Conservation (phyloP, 1,284 basidiomycete genomes). For the Polyporus tsugae region DNA sequence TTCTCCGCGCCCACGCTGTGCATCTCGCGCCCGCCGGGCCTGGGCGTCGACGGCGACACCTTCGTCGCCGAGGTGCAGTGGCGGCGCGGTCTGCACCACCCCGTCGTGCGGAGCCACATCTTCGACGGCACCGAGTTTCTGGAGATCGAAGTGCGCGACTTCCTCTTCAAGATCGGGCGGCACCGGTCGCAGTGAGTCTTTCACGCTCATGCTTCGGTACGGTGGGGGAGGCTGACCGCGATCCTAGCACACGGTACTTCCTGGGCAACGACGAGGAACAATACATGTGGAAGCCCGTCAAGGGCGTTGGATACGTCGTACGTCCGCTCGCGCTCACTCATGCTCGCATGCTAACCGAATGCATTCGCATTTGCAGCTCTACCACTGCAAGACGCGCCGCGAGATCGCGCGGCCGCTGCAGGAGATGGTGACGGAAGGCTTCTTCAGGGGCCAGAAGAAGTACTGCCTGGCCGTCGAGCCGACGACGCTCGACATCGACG, state of each 20-base stretch:
- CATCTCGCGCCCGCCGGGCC: constrained; percentile 46
- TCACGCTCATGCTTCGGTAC: background rate
- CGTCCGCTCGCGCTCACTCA: constrained; percentile 28
- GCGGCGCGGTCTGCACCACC: constrained; percentile 47
- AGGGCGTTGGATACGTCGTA: constrained; percentile 52
- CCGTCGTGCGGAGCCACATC: constrained; percentile 52
- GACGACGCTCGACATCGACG: constrained; percentile 53
- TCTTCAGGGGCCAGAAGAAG: constrained; percentile 56
- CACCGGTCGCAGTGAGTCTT: constrained; percentile 54
- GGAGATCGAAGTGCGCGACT: constrained; percentile 49
- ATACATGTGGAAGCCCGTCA: constrained; percentile 58
- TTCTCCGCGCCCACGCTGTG: constrained; percentile 43
- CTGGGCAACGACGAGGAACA: constrained; percentile 56
- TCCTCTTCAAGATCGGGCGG: constrained; percentile 52
- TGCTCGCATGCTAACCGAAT: constrained; percentile 44
- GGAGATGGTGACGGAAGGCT: constrained; percentile 47
- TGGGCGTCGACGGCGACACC: constrained; percentile 46
- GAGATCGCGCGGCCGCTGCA: constrained; percentile 52
- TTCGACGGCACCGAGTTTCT: constrained; percentile 44
- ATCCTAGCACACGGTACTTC: constrained; percentile 55
- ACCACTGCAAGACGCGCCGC: constrained; percentile 40
- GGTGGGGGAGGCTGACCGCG: background rate
- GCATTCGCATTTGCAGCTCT: constrained; percentile 21
- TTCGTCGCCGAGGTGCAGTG: constrained; percentile 59
- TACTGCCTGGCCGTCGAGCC: constrained; percentile 54